Conservation (phyloP, 495 filamentous ascomycete genomes). For the Lepidopterella palustris region DNA sequence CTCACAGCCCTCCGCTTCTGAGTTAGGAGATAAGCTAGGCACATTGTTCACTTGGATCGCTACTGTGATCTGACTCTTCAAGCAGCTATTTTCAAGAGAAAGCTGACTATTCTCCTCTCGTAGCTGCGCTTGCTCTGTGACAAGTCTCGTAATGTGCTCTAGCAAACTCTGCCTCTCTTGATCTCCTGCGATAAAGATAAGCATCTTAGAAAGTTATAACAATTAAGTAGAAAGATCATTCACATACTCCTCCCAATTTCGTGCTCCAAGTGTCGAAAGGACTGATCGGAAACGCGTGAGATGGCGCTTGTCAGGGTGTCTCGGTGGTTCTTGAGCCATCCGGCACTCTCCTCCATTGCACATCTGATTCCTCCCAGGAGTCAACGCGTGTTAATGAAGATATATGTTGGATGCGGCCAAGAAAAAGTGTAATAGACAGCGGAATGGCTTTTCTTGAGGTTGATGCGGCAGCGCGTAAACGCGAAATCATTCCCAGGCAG, state of each 20-base stretch:
- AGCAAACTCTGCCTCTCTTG: slow-evolving; percentile 16
- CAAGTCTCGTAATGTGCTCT: slow-evolving; percentile 7
- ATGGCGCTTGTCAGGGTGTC: slow-evolving; percentile 3
- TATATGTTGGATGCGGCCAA: not conserved
- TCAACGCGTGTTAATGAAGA: not conserved
- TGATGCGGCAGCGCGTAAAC: not conserved
- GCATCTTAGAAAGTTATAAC: not conserved
- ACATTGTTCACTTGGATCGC: not conserved
- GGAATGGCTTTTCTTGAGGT: not conserved
- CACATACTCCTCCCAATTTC: not conserved
- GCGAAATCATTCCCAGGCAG: slow-evolving; percentile 16
- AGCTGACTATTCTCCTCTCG: slow-evolving; percentile 17
- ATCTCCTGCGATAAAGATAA: slow-evolving; percentile 9
- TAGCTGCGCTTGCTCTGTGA: slow-evolving; percentile 16
- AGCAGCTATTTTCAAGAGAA: slow-evolving; percentile 1
- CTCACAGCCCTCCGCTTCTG: not conserved
- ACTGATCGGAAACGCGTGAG: slow-evolving; percentile 15
- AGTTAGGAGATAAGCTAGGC: not conserved
- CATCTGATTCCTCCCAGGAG: not conserved
- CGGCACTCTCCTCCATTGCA: slow-evolving; percentile 10
- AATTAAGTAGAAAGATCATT: not conserved
- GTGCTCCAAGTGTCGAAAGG: slow-evolving; percentile 4
- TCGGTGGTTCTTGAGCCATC: slow-evolving; percentile 12
- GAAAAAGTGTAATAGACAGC: not conserved
- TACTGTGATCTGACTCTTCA: not conserved